A percentile compares a stretch with the other conserved stretches of the same genome.
Conservation (phyloP, 2,329 filamentous ascomycete species). For the Daldinia eschscholtzii region DNA sequence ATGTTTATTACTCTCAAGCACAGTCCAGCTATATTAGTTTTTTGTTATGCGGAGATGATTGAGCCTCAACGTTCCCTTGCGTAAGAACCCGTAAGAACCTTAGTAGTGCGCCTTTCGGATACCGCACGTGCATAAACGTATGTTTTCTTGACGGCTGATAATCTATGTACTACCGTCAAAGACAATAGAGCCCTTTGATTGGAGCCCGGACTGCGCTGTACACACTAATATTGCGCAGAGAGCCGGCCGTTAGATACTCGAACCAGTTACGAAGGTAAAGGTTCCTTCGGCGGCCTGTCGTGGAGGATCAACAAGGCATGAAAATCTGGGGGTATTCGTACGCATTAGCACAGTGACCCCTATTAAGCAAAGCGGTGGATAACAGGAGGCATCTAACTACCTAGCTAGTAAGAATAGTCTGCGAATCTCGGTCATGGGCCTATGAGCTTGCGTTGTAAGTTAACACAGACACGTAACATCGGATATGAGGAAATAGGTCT, state of each 20-base stretch:
- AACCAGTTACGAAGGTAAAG: not conserved
- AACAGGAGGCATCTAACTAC: not conserved
- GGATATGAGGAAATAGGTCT: slow-evolving; percentile 24
- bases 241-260: not conserved
- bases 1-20: slow-evolving; percentile 2
- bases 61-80: slow-evolving; percentile 34
- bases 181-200: slow-evolving; percentile 13
- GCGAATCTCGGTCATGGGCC: slow-evolving; percentile 22
- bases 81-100: slow-evolving; percentile 15
- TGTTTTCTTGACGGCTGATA: slow-evolving; percentile 13
- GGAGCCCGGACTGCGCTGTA: slow-evolving; percentile 2
- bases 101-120: slow-evolving; percentile 11
- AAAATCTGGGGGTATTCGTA: slow-evolving; percentile 1
- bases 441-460: slow-evolving; percentile 13
- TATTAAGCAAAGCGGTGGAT: slow-evolving; percentile 11
- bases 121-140: slow-evolving; percentile 7
- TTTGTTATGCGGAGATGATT: slow-evolving; percentile 20
- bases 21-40: slow-evolving; percentile 12
- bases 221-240: not conserved
- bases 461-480: slow-evolving; percentile 27
- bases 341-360: not conserved
- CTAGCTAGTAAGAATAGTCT: slow-evolving; percentile 19
- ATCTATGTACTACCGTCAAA: not conserved
- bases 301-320: slow-evolving; percentile 10
- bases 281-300: slow-evolving; percentile 6